These are phyloP conservation scores for Dacryopinax primogenitus DNA, from an alignment of 768 basidiomycete genomes.

Conservation along the genomic window DNA sequence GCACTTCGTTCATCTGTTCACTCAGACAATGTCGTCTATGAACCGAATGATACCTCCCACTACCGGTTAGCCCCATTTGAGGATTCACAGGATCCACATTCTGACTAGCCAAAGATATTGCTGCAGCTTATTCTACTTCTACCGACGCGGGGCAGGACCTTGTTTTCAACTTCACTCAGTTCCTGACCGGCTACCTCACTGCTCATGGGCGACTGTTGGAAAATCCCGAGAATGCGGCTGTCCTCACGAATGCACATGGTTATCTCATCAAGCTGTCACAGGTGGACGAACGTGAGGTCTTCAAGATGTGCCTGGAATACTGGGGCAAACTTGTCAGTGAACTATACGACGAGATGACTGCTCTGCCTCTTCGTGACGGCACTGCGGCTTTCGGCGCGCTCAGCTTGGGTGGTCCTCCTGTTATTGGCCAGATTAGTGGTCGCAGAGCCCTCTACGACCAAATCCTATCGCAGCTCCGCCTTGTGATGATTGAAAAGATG, in stretches of 20 bases:
- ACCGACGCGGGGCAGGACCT: constrained; percentile 92
- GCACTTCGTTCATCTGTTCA: constrained; percentile 95
- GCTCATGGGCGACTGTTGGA: constrained; percentile 91
- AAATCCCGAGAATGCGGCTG: constrained; percentile 76
- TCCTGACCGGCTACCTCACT: constrained; percentile 91
- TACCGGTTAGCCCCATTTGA: constrained; percentile 38
- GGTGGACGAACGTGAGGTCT: constrained; percentile 96
- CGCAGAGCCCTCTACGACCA: constrained; percentile 94
- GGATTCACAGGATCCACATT: constrained; percentile 9
- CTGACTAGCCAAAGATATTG: constrained; percentile 43
- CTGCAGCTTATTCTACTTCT: constrained; percentile 77
- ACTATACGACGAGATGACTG: constrained; percentile 93
- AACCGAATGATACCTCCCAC: constrained; percentile 94
- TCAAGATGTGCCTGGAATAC: constrained; percentile 98
- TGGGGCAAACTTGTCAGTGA: constrained; percentile 93
- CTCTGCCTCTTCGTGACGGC: constrained; percentile 38
- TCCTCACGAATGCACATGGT: constrained; percentile 88
- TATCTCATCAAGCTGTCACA: constrained; percentile 98
- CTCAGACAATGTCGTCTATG: constrained; percentile 94
- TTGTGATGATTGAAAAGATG: constrained; percentile 98
- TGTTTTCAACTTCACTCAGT: constrained; percentile 92
- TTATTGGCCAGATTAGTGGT: constrained; percentile 23
- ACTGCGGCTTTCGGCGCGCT: constrained; percentile 80
- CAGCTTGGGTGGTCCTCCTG: constrained; percentile 52
- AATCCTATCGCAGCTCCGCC: constrained; percentile 80